Base-by-base conservation (phyloP, 305 asterid genomes). In the Striga hermonthica region DNA sequence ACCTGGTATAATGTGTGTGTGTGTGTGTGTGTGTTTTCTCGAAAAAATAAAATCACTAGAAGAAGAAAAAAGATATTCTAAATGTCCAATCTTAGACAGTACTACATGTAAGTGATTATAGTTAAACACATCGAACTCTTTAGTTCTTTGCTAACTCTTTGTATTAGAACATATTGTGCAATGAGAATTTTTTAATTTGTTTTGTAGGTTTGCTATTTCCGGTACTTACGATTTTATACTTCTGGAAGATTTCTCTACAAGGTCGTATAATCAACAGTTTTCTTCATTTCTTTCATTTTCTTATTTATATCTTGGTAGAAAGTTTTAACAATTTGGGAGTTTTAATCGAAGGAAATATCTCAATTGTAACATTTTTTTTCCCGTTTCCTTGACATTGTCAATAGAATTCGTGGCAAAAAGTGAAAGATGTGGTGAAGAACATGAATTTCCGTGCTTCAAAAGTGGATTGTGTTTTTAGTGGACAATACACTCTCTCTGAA, bases 171-270 rank as follows among this genome's bases (percentile, higher is more conserved):
- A 22, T 22, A 47, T 47, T 47, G 13, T 10, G 53, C 53, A n/a
- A 47, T 13, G 53, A 47, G 13, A 12, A 10, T 37, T 54, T 16
- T 34, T 12, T 9, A 41, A 64, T 63, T 68, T 73, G 60, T 55
- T 58, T 73, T 69, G 68, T 87, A 92, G 97, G 98, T 92, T 53
- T 89, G 96, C 82, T 92, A 92, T 78, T 92, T 49, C 79, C 92
- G 97, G 53, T 92, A 92, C 84, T 41, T 92, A 83, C 79, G 95
- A 72, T 89, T 92, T 81, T 92, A 85, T 82, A 87, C 95, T 64
- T 89, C 97, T 62, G 98, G 98, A 61, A 89, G 91, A 75, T 92
- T 92, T 72, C 87, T 89, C 43, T 89, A 92, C 65, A 87, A 92
- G 97, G 98, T 92, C 68, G 3, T 53, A 53, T 7, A 39, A 28